Conservation (phyloP, 78 protist species). For the Monosiga brevicollis region DNA sequence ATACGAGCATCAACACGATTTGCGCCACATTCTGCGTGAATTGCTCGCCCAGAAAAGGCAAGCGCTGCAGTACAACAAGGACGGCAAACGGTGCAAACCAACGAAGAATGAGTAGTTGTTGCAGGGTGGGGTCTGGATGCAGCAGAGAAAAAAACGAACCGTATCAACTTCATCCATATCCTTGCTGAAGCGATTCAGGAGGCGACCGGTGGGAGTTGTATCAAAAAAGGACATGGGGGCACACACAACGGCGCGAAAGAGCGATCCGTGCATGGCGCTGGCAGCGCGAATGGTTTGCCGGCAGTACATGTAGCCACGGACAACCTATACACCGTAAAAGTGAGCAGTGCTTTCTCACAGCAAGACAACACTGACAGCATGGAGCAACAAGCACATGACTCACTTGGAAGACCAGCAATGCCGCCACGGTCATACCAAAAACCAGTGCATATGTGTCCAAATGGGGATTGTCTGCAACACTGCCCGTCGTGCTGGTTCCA, state of each 20-base stretch:
- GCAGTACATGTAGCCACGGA: not conserved
- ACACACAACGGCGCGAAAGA: not conserved
- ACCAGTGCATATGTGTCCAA: not conserved
- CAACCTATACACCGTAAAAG: not conserved
- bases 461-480: not conserved
- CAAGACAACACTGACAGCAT: not conserved
- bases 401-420: not conserved
- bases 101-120: not conserved
- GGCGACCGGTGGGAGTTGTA: conserved; percentile 38
- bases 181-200: conserved; percentile 34
- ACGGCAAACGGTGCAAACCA: not conserved
- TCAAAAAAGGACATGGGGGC: conserved; percentile 39
- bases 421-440: not conserved
- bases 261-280: not conserved
- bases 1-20: not conserved
- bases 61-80: not conserved
- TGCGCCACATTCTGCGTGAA: not conserved
- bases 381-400: not conserved
- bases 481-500: not conserved
- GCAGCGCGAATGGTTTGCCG: not conserved
- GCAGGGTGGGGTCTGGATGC: not conserved
- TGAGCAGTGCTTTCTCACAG: not conserved
- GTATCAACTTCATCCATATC: conserved; percentile 25
- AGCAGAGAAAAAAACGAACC: no score
- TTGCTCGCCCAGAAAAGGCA: conserved; percentile 7